These are phyloP conservation scores for Starmera amethionina DNA, from an alignment of 805 yeast species.

Conservation along the genomic window DNA sequence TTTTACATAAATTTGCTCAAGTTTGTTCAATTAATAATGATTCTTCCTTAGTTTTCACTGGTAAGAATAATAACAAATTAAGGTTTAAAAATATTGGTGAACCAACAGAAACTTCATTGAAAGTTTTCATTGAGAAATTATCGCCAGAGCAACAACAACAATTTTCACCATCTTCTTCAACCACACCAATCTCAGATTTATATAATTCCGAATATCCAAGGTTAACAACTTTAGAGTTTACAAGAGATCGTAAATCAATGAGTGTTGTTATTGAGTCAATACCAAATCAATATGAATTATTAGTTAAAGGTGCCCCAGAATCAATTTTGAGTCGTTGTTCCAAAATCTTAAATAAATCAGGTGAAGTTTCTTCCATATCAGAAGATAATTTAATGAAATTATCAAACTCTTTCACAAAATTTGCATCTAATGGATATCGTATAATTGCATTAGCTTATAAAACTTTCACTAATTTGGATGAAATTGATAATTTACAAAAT, in stretches of 20 bases:
- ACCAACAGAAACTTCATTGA: conserved; percentile 48
- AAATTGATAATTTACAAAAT: conserved; percentile 16
- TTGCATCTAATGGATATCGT: conserved; percentile 24
- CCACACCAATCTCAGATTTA: conserved; percentile 18
- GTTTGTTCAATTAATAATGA: conserved; percentile 29
- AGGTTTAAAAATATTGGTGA: conserved; percentile 31
- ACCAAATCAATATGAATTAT: conserved; percentile 18
- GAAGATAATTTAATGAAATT: conserved; percentile 23
- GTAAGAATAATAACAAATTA: conserved; percentile 19
- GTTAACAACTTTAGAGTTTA: conserved; percentile 35
- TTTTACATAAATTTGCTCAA: conserved; percentile 22
- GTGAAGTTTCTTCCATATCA: conserved; percentile 18
- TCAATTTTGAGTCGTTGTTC: conserved; percentile 32
- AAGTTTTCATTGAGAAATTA: conserved; percentile 26
- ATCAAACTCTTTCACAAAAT: conserved; percentile 25
- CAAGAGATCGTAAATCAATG: conserved; percentile 42
- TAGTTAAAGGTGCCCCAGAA: conserved; percentile 51
- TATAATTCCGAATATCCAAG: conserved; percentile 17
- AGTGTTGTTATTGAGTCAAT: conserved; percentile 30
- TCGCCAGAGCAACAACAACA: conserved; percentile 8
- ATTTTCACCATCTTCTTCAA: conserved; percentile 24
- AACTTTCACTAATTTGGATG: conserved; percentile 23
- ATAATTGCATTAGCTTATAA: conserved; percentile 26
- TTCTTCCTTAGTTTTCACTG: conserved; percentile 18
- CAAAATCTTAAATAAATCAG: conserved; percentile 23